Percentiles rank a stretch among this genome's conserved stretches.
Conservation (phyloP, 169 alveolate species). For the Plasmodium berghei region DNA sequence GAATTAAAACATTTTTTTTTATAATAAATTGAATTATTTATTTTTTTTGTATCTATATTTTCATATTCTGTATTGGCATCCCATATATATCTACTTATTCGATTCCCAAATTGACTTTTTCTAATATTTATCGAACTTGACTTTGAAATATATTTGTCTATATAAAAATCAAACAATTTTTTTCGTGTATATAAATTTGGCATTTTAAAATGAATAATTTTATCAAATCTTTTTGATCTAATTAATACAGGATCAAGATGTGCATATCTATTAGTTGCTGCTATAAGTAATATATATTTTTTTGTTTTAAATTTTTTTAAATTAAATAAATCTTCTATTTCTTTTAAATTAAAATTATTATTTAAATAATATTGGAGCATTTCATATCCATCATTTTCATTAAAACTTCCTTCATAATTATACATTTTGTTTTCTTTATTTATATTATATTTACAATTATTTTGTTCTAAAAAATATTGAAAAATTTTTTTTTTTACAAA, state of each 20-base stretch:
- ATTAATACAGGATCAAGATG: slow-evolving; percentile 47
- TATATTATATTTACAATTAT: background rate
- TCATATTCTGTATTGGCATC: background rate
- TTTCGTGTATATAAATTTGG: slow-evolving; percentile 54
- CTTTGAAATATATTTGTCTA: slow-evolving; percentile 9
- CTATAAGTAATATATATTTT: slow-evolving; percentile 52
- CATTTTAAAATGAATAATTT: slow-evolving; percentile 29
- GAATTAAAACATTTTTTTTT: background rate
- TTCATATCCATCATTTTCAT: slow-evolving; percentile 49
- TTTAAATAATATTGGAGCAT: slow-evolving; percentile 49
- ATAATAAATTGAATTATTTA: background rate
- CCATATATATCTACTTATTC: background rate
- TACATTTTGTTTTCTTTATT: background rate
- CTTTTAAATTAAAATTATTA: slow-evolving; percentile 33
- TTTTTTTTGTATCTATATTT: too few species aligned
- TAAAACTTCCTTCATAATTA: background rate
- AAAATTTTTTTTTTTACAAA: background rate
- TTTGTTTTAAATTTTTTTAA: slow-evolving; percentile 20
- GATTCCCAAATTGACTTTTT: too few species aligned
- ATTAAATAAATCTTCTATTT: slow-evolving; percentile 50
- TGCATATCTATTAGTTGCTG: slow-evolving; percentile 64
- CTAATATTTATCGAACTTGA: background rate
- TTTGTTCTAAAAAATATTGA: background rate
- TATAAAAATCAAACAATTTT: slow-evolving; percentile 31
- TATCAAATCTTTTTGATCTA: slow-evolving; percentile 66